These are phyloP conservation scores for Penicillium hesseltinei DNA, from an alignment of 2,329 filamentous ascomycete genomes.

Conservation along the genomic window DNA sequence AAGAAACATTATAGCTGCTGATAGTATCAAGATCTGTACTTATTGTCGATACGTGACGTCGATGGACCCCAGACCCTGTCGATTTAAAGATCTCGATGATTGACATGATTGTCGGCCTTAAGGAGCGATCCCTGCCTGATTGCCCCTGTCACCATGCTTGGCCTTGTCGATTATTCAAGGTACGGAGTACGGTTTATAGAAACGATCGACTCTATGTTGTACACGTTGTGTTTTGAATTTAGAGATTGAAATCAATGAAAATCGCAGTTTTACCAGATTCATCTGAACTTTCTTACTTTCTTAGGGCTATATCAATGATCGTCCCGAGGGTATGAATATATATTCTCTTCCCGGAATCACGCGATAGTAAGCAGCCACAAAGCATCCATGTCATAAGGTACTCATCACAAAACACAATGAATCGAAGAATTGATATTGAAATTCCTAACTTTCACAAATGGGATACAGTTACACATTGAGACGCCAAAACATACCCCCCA, in stretches of 20 bases:
- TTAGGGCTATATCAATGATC: neutral
- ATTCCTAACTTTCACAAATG: constrained; percentile 20
- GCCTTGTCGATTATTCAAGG: constrained; percentile 13
- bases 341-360: neutral
- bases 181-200: neutral
- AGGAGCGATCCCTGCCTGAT: constrained; percentile 26
- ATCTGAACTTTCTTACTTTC: neutral
- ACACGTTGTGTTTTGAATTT: neutral
- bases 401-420: neutral
- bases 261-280: neutral
- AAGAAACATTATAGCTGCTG: neutral
- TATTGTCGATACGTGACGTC: neutral
- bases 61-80: constrained; percentile 1
- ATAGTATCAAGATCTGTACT: too few species aligned
- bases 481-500: constrained; percentile 22
- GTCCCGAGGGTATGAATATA: neutral
- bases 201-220: constrained; percentile 17
- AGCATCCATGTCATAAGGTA: neutral
- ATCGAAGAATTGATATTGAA: neutral
- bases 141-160: constrained; percentile 21
- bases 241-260: neutral
- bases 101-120: constrained; percentile 22
- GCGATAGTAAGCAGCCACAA: constrained; percentile 1
- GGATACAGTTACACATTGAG: constrained; percentile 21
- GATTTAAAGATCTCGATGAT: constrained; percentile 19